Evolutionary conservation across 2,329 filamentous ascomycete genomes (phyloP).

Genomic region (Diaporthe aspalathi): DNA sequence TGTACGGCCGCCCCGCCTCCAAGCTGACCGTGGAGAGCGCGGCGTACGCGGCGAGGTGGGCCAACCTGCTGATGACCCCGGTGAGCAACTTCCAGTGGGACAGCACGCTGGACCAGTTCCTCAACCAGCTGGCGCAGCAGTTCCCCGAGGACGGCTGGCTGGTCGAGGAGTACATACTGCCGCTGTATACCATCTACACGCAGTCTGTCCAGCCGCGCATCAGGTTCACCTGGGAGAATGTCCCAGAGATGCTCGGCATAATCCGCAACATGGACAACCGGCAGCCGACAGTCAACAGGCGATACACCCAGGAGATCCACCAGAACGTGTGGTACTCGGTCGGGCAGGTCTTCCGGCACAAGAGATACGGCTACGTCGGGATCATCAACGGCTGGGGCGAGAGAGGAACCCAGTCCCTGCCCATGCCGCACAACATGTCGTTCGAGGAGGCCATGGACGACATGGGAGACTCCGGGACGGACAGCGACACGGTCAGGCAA

Average conservation of each 20-base stretch:
- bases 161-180: constrained; percentile 74
- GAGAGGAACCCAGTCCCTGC: constrained; percentile 44
- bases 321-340: constrained; percentile 71
- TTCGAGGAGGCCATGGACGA: constrained; percentile 47
- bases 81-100: constrained; percentile 64
- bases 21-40: constrained; percentile 63
- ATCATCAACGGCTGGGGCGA: constrained; percentile 90
- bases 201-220: constrained; percentile 45
- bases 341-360: constrained; percentile 87
- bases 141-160: constrained; percentile 79
- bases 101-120: constrained; percentile 72
- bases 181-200: constrained; percentile 65
- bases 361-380: constrained; percentile 81
- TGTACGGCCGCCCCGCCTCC: constrained; percentile 65
- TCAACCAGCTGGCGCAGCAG: constrained; percentile 71
- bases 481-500: constrained; percentile 67
- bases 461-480: constrained; percentile 66
- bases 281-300: constrained; percentile 49
- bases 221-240: constrained; percentile 49
- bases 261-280: constrained; percentile 59
- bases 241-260: constrained; percentile 52
- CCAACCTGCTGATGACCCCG: constrained; percentile 67
- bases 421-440: constrained; percentile 43
- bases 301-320: constrained; percentile 51
- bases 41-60: constrained; percentile 81